Evolutionary conservation across 345 rosid genomes (phyloP), one percentile per base, ranked within the genome.

Genomic region (Citrus australasica): DNA sequence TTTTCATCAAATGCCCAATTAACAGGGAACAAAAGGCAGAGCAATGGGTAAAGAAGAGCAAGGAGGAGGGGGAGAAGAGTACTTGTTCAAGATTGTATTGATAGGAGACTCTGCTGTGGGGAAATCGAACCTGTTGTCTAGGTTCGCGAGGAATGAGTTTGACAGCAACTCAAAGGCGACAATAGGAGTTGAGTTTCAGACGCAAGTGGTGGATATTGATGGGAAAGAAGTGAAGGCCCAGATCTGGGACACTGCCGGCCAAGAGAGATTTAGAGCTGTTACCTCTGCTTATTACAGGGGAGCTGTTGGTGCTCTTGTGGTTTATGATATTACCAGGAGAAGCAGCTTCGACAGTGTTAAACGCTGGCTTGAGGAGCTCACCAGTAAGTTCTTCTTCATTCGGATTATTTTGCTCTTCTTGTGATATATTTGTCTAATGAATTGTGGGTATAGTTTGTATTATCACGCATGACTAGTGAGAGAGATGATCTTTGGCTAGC

Each of bases 191-290:
- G 98, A 93, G 75, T 95, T 95, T 83, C 98, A 95, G 81, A 95
- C 98, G 4, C 97, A 92, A 80, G 79, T 79, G 63, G 86, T 93
- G 48, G 98, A 95, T 30, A 92, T 95, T 82, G 97, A 92, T 42
- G 97, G 98, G 67, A 93, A 89, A 84, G 93, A 95, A 77, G 89
- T 95, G 30, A 92, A 95, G 83, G 95, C 98, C 48, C 98, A 93
- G 98, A 92, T 95, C 92, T 93, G 98, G 98, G 98, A 95, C 70
- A 93, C 98, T 55, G 98, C 98, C 51, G 98, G 98, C 25, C 98
- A 95, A 82, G 98, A 95, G 82, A 88, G 98, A 81, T 95, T 93
- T 77, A 83, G 97, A 35, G 98, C 98, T 4, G 98, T 95, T 70
- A 95, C 98, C 76, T 93, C 98, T 73, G 95, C 98, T 76, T 95